phyloP scores from a whole-genome alignment of 1,139 yeast species.

The Arxiozyma bovina region DNA sequence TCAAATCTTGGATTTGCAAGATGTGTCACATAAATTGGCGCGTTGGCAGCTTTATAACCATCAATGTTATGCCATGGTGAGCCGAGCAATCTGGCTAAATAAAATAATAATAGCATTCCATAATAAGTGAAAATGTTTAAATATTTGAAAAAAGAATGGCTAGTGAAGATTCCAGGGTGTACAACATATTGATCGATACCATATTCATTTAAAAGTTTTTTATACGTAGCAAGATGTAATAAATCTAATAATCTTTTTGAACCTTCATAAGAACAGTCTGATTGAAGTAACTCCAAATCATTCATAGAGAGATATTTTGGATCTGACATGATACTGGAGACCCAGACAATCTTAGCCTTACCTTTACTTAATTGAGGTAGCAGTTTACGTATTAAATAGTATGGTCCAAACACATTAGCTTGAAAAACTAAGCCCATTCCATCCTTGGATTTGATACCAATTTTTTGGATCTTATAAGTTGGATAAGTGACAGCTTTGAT shows the following conservation, averaged over 20 bases:
- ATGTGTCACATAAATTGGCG: constrained; percentile 57
- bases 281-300: constrained; percentile 62
- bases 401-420: constrained; percentile 93
- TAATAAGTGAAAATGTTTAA: constrained; percentile 70
- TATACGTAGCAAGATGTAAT: constrained; percentile 62
- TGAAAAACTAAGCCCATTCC: constrained; percentile 85
- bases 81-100: constrained; percentile 73
- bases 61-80: constrained; percentile 82
- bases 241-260: constrained; percentile 84
- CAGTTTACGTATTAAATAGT: constrained; percentile 62
- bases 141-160: constrained; percentile 68
- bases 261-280: constrained; percentile 76
- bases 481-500: constrained; percentile 78
- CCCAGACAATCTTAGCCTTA: constrained; percentile 67
- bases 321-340: constrained; percentile 70
- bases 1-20: constrained; percentile 38
- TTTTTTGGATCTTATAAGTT: constrained; percentile 68
- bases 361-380: constrained; percentile 46
- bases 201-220: constrained; percentile 35
- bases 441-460: constrained; percentile 63
- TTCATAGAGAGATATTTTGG: constrained; percentile 60
- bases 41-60: constrained; percentile 84
- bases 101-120: constrained; percentile 79
- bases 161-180: constrained; percentile 91
- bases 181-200: constrained; percentile 66